phyloP scores from a whole-genome alignment of 257 asterid species.

The Petunia secreta region DNA sequence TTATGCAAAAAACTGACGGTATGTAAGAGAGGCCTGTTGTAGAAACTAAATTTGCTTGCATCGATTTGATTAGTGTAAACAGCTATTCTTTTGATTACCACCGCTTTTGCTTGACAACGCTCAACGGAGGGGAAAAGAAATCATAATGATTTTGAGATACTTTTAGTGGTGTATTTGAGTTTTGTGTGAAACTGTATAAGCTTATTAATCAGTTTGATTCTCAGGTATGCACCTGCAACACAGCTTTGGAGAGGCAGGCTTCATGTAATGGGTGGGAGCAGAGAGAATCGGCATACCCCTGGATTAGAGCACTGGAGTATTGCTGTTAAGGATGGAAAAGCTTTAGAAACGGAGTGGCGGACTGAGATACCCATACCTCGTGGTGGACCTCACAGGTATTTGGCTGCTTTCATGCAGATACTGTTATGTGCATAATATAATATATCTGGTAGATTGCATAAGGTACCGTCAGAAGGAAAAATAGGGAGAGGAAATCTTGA shows the following conservation, averaged over 20 bases:
- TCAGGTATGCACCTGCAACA: conserved; percentile 96
- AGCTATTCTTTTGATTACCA: background rate
- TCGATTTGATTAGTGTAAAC: background rate
- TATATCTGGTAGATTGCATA: background rate
- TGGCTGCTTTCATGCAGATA: conserved; percentile 12
- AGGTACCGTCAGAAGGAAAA: conserved; percentile 4
- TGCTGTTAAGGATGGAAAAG: conserved; percentile 83
- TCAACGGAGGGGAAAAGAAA: background rate
- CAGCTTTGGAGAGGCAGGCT: conserved; percentile 94
- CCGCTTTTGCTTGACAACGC: conserved; percentile 4
- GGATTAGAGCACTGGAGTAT: conserved; percentile 89
- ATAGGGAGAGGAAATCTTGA: background rate
- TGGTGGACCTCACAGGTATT: conserved; percentile 95
- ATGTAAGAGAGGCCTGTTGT: background rate
- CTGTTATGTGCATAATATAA: background rate
- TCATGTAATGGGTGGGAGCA: conserved; percentile 98
- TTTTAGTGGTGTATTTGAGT: background rate
- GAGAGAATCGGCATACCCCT: conserved; percentile 78
- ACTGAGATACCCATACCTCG: conserved; percentile 86
- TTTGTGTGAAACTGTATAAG: background rate
- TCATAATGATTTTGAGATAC: background rate
- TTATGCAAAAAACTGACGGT: background rate
- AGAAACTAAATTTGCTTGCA: conserved; percentile 2
- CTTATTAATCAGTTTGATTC: conserved; percentile 32
- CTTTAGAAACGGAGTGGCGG: conserved; percentile 77